Evolutionary conservation across 2,329 filamentous ascomycete genomes (phyloP).

Genomic region (Aspergillus amoenus): DNA sequence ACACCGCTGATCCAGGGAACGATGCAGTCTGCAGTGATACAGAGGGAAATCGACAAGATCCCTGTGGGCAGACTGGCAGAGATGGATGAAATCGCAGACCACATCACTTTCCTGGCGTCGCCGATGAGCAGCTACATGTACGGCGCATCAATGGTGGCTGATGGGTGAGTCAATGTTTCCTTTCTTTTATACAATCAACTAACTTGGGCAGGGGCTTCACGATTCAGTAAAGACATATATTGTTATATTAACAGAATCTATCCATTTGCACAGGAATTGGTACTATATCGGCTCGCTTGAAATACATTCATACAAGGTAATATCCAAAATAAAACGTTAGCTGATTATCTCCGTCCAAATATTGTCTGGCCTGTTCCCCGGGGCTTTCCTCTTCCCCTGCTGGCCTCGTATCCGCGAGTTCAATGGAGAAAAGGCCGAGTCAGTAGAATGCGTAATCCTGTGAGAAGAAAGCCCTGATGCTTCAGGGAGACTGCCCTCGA

Average conservation of each 20-base stretch:
- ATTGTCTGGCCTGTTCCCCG: neutral
- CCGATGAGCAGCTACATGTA: conserved; percentile 55
- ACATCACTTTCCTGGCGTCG: conserved; percentile 52
- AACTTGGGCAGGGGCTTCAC: neutral
- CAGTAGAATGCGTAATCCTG: neutral
- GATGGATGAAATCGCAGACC: conserved; percentile 56
- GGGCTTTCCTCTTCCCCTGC: neutral
- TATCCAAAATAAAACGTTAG: neutral
- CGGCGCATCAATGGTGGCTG: conserved; percentile 28
- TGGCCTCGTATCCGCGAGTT: neutral
- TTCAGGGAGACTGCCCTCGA: neutral
- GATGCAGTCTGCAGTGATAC: neutral
- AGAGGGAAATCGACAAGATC: conserved; percentile 42
- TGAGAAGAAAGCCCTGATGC: neutral
- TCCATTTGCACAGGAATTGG: no score
- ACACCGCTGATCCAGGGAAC: neutral
- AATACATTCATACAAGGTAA: no score
- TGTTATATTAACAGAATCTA: no score
- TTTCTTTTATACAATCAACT: neutral
- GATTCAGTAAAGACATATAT: neutral
- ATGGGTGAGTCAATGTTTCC: neutral
- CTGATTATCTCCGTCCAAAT: conserved; percentile 2
- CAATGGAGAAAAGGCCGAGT: neutral
- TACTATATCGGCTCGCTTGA: no score
- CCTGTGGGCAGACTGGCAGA: conserved; percentile 47